Evolutionary conservation across 176 grass and related monocot species (phyloP), one percentile per base, ranked within the genome.

Genomic region (Hsuehochloa calcarea): DNA sequence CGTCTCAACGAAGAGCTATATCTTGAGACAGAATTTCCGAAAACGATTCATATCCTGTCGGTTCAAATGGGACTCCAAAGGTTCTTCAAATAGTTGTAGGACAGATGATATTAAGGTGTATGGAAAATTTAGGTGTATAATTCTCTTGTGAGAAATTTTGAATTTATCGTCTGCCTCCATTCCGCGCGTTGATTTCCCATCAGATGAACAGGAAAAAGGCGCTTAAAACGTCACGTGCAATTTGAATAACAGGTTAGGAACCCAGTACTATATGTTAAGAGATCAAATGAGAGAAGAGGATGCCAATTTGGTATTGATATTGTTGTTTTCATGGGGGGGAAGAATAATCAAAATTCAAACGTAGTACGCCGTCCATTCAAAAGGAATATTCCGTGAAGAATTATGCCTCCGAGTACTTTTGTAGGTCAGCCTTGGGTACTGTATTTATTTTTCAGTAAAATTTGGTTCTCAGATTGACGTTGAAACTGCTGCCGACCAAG

Each of bases 391-490:
- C 70, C 38, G 7, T 31, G 49, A 16, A n/a, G 26, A 58, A 26
- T 68, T 51, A 46, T 81, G 78, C 70, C 39, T 56, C 37, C 68
- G 41, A 63, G 25, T 43, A 55, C 34, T 60, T 68, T 14, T 60
- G 27, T 10, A 16, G 50, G 63, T 82, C 79, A 87, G 74, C 20
- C 14, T 20, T 40, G 27, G 17, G 41, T n/a, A 26, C 35, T 37
- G 25, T 5, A 55, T 47, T 46, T 69, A 68, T 46, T 86, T 23
- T 61, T 72, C 12, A 16, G 39, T 37, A 10, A 34, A 34, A 82
- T 87, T 61, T 23, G 40, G 62, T 46, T 62, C 71, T 69, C 86
- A 25, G 22, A 34, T 81, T 75, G 51, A 13, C 14, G 71, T 69
- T 76, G 39, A 76, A 41, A 41, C 19, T 20, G 62, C 47, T 35